Conservation (phyloP, 2,329 filamentous ascomycete species). For the Aspergillus quadricinctus region DNA sequence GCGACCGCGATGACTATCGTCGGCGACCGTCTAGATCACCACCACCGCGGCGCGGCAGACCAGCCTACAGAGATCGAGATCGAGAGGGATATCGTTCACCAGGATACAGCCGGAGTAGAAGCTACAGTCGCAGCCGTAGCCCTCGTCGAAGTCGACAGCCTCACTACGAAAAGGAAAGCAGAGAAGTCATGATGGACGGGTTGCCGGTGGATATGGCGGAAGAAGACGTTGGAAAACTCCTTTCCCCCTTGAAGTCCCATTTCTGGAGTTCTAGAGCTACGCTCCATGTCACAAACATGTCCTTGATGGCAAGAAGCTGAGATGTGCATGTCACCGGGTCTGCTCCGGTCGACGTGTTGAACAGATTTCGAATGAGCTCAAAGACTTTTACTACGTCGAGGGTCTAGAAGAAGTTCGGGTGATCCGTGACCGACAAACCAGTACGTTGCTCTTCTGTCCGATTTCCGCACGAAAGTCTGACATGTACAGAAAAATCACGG, state of each 20-base stretch:
- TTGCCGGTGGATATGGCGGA: constrained; percentile 47
- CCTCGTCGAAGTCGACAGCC: constrained; percentile 35
- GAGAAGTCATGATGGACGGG: constrained; percentile 49
- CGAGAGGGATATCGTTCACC: constrained; percentile 45
- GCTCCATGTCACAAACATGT: constrained; percentile 13
- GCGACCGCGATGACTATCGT: constrained; percentile 34
- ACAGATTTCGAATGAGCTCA: constrained; percentile 55
- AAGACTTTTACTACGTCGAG: constrained; percentile 48
- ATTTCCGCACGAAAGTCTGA: constrained; percentile 4
- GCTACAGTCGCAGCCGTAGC: constrained; percentile 33
- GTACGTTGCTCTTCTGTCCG: constrained; percentile 31
- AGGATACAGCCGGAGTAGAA: constrained; percentile 33
- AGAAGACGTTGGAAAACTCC: constrained; percentile 47
- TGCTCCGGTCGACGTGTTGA: constrained; percentile 31
- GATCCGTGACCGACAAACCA: constrained; percentile 56
- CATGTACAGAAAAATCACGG: constrained; percentile 47
- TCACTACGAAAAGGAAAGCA: constrained; percentile 41
- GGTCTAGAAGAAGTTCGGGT: constrained; percentile 55
- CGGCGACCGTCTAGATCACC: constrained; percentile 31
- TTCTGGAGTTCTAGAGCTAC: constrained; percentile 12
- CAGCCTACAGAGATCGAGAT: constrained; percentile 42
- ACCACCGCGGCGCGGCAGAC: constrained; percentile 33
- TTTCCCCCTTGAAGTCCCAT: constrained; percentile 19
- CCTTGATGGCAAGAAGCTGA: constrained; percentile 36
- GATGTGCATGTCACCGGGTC: constrained; percentile 33